Percentiles rank a stretch among this genome's conserved stretches.
Evolutionary conservation across 1,284 basidiomycete genomes (phyloP).

Genomic region (Sporisorium sorghi): DNA sequence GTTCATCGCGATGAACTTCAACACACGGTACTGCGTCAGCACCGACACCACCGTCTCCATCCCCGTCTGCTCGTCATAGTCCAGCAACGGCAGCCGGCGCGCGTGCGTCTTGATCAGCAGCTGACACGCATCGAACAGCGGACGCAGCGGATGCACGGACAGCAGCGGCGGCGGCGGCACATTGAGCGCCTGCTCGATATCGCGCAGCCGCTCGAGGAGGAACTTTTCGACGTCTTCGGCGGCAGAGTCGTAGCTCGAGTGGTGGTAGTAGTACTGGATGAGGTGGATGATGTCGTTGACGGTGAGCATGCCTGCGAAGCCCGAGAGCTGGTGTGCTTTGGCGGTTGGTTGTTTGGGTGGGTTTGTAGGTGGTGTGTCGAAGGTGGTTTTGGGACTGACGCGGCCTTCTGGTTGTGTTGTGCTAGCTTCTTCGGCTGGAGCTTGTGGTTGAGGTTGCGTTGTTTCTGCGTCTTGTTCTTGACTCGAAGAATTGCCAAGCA

Average conservation of each 20-base stretch:
- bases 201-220: conserved; percentile 77
- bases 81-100: conserved; percentile 90
- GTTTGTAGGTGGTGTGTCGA: conserved; percentile 4
- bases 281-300: conserved; percentile 69
- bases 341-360: conserved; percentile 4
- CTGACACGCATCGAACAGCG: conserved; percentile 90
- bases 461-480: conserved; percentile 10
- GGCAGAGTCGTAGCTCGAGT: conserved; percentile 80
- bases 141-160: conserved; percentile 83
- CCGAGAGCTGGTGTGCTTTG: conserved; percentile 52
- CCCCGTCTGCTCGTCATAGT: conserved; percentile 90
- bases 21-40: conserved; percentile 94
- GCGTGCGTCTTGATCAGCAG: conserved; percentile 95
- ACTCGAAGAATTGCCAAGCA: conserved; percentile 19
- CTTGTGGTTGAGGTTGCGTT: not conserved
- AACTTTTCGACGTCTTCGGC: conserved; percentile 94
- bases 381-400: conserved; percentile 21
- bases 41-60: conserved; percentile 96
- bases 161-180: conserved; percentile 92
- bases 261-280: conserved; percentile 67
- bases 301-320: conserved; percentile 68
- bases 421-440: not conserved
- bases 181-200: conserved; percentile 91
- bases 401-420: conserved; percentile 3
- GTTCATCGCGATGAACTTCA: conserved; percentile 99